Evolutionary conservation across 2,329 filamentous ascomycete genomes (phyloP).

Genomic region (Phialophora chinensis): DNA sequence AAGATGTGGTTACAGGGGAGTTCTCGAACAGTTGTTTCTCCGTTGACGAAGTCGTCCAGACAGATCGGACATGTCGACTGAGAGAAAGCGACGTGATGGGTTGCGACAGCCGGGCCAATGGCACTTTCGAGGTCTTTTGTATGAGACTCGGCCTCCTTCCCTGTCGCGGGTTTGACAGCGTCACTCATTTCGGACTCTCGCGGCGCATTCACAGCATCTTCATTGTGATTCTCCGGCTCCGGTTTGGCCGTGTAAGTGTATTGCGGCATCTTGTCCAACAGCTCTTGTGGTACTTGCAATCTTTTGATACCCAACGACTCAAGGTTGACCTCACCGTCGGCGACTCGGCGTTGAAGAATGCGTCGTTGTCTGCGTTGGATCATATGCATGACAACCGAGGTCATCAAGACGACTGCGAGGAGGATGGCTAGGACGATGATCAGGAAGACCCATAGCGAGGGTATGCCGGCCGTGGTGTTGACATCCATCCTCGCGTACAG

Average conservation of each 20-base stretch:
- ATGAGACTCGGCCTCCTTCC: neutral
- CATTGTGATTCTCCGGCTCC: constrained; percentile 16
- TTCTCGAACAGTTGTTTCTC: constrained; percentile 76
- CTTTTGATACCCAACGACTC: constrained; percentile 85
- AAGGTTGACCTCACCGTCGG: constrained; percentile 80
- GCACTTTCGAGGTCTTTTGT: constrained; percentile 8
- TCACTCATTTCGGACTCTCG: constrained; percentile 7
- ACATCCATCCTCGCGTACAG: constrained; percentile 49
- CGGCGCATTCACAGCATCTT: constrained; percentile 9
- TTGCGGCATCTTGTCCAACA: constrained; percentile 76
- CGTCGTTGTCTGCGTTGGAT: constrained; percentile 74
- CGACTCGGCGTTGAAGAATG: constrained; percentile 71
- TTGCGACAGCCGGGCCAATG: constrained; percentile 8
- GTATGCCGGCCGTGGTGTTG: constrained; percentile 62
- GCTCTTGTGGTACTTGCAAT: constrained; percentile 73
- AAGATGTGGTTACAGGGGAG: constrained; percentile 91
- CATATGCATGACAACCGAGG: constrained; percentile 75
- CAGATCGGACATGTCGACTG: constrained; percentile 93
- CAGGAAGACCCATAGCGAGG: constrained; percentile 81
- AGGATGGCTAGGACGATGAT: constrained; percentile 73
- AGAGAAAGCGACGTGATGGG: constrained; percentile 55
- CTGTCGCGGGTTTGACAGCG: neutral
- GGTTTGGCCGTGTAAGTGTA: constrained; percentile 68
- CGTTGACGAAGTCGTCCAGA: constrained; percentile 75
- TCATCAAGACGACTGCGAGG: constrained; percentile 68